Percentiles rank a stretch among this genome's conserved stretches.
These are phyloP conservation scores for Trichomonascus vanleenenianus DNA, from an alignment of 805 yeast species.

Conservation along the genomic window DNA sequence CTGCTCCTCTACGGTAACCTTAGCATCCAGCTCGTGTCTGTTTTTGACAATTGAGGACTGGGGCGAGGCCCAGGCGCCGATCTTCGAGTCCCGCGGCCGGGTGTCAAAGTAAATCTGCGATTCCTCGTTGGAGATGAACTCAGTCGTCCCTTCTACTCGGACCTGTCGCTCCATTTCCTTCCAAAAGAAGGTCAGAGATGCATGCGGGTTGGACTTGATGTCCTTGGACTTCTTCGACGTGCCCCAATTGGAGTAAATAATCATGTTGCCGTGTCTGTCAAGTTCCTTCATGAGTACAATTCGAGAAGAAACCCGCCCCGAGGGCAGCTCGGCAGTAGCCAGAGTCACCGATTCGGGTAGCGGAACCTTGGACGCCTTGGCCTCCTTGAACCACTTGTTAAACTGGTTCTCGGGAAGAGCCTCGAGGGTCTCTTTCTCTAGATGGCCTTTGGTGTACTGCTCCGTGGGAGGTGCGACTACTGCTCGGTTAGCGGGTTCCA, in stretches of 20 bases:
- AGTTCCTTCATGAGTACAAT: slow-evolving; percentile 83
- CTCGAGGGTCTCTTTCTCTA: slow-evolving; percentile 46
- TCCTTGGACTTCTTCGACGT: slow-evolving; percentile 76
- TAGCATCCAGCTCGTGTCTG: slow-evolving; percentile 56
- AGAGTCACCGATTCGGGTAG: slow-evolving; percentile 81
- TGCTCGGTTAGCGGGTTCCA: background rate
- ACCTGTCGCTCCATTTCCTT: slow-evolving; percentile 85
- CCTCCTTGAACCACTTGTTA: slow-evolving; percentile 77
- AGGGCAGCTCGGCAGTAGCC: slow-evolving; percentile 82
- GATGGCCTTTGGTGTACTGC: slow-evolving; percentile 66
- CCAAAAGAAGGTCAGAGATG: slow-evolving; percentile 89
- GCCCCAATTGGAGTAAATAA: slow-evolving; percentile 88
- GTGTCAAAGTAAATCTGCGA: slow-evolving; percentile 72
- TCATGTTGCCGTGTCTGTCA: slow-evolving; percentile 67
- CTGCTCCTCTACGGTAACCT: slow-evolving; percentile 40
- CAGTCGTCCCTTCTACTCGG: slow-evolving; percentile 81
- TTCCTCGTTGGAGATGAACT: slow-evolving; percentile 63
- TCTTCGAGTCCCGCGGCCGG: slow-evolving; percentile 85
- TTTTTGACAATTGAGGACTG: slow-evolving; percentile 56
- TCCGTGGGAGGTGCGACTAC: slow-evolving; percentile 74
- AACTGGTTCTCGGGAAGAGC: slow-evolving; percentile 70
- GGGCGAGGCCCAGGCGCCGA: slow-evolving; percentile 97
- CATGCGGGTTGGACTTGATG: slow-evolving; percentile 62
- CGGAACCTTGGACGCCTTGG: slow-evolving; percentile 45
- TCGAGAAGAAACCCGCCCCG: slow-evolving; percentile 84